These are phyloP conservation scores for Eutrema heterophyllum DNA, from an alignment of 345 rosid genomes.

Conservation along the genomic window DNA sequence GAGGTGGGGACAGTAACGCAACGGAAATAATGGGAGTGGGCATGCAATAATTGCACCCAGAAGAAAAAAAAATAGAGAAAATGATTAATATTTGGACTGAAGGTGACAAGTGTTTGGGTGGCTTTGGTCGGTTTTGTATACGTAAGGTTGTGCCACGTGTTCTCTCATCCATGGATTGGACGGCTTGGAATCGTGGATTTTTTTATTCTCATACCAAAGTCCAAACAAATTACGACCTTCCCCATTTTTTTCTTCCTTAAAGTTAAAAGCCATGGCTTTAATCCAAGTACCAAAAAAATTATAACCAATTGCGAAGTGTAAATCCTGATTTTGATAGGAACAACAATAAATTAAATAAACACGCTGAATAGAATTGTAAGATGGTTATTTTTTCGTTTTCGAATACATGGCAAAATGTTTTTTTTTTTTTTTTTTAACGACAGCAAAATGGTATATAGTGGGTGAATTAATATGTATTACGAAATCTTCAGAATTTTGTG, in stretches of 20 bases:
- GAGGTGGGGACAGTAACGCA: slow-evolving; percentile 28
- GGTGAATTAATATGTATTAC: not conserved
- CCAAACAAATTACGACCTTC: slow-evolving; percentile 21
- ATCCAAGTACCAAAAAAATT: not conserved
- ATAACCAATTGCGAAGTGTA: not conserved
- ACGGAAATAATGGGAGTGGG: slow-evolving; percentile 33
- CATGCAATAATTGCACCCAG: slow-evolving; percentile 17
- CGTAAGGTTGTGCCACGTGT: slow-evolving; percentile 22
- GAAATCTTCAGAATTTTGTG: not conserved
- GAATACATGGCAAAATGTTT: not conserved
- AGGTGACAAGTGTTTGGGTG: slow-evolving; percentile 32
- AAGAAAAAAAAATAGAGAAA: not conserved
- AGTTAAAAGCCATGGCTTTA: not conserved
- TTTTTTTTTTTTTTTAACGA: too few species aligned
- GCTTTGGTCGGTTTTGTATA: slow-evolving; percentile 31
- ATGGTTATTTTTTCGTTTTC: not conserved
- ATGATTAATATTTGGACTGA: slow-evolving; percentile 20
- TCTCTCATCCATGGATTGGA: slow-evolving; percentile 18
- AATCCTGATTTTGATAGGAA: not conserved
- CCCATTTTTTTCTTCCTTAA: not conserved
- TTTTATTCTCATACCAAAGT: slow-evolving; percentile 12
- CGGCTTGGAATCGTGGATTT: slow-evolving; percentile 24
- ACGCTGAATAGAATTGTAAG: not conserved
- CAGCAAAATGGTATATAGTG: not conserved
- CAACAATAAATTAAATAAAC: not conserved